These are phyloP conservation scores for Micromonas pusilla DNA, from an alignment of 139 green algal species.

Conservation along the genomic window DNA sequence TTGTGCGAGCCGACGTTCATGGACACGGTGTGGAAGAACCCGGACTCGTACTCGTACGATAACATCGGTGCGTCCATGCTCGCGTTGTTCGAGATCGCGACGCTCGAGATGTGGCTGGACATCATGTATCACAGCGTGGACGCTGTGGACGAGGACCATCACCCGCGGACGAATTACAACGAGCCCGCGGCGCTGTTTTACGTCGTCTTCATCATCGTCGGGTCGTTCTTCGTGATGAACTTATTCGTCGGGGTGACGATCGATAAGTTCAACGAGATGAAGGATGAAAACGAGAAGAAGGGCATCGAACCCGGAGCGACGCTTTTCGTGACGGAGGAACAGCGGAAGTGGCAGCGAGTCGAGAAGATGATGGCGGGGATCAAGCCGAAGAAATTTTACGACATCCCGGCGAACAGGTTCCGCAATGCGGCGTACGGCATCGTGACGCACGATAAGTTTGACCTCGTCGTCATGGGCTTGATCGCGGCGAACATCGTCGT, in stretches of 20 bases:
- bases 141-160: slow-evolving; percentile 6
- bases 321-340: background rate
- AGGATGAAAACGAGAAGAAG: slow-evolving; percentile 43
- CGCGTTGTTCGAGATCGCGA: slow-evolving; percentile 39
- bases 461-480: slow-evolving; percentile 50
- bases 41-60: slow-evolving; percentile 34
- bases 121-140: slow-evolving; percentile 35
- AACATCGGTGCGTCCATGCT: slow-evolving; percentile 38
- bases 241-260: slow-evolving; percentile 39
- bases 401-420: background rate
- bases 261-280: slow-evolving; percentile 34
- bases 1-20: background rate
- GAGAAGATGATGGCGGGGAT: background rate
- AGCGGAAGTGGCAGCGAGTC: background rate
- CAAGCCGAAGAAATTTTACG: background rate
- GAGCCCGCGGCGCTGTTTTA: slow-evolving; percentile 30
- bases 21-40: slow-evolving; percentile 20
- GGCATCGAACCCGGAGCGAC: slow-evolving; percentile 9
- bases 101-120: slow-evolving; percentile 37
- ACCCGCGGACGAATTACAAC: slow-evolving; percentile 6
- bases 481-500: slow-evolving; percentile 53
- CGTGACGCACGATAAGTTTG: slow-evolving; percentile 34
- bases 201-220: slow-evolving; percentile 35
- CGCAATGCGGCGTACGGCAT: slow-evolving; percentile 5
- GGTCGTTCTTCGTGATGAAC: slow-evolving; percentile 38